Conservation (phyloP, 345 rosid species). For the Salix suchowensis region DNA sequence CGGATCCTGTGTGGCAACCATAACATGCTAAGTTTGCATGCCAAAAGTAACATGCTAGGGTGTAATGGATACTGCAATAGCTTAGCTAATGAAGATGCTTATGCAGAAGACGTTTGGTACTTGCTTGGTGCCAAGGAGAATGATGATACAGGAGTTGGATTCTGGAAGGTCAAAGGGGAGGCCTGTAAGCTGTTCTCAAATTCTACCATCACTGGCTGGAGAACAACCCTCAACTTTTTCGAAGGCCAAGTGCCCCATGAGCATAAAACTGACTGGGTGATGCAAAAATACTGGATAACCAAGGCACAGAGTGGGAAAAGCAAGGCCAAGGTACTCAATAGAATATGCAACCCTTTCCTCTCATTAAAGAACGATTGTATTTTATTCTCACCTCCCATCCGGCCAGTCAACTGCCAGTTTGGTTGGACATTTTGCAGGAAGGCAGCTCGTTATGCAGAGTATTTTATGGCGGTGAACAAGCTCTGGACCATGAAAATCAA, state of each 20-base stretch:
- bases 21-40: neutral
- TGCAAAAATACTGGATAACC: conserved; percentile 38
- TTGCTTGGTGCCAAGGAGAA: conserved; percentile 22
- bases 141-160: conserved; percentile 16
- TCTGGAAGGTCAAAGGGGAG: conserved; percentile 42
- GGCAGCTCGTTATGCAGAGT: conserved; percentile 34
- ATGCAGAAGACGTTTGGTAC: conserved; percentile 39
- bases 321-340: conserved; percentile 29
- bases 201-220: conserved; percentile 41
- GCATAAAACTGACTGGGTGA: conserved; percentile 37
- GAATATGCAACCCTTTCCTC: neutral
- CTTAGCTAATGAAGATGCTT: neutral
- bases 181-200: conserved; percentile 30
- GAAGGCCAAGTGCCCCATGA: conserved; percentile 29
- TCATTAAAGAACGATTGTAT: neutral
- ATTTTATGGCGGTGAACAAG: conserved; percentile 12
- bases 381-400: conserved; percentile 12
- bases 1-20: neutral
- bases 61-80: neutral
- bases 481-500: conserved; percentile 7
- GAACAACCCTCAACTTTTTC: conserved; percentile 31
- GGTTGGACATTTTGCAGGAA: conserved; percentile 39
- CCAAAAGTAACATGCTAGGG: neutral
- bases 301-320: conserved; percentile 17
- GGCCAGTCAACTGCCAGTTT: conserved; percentile 18